These are phyloP conservation scores for Pyronema omphalodes DNA, from an alignment of 495 filamentous ascomycete species.

Conservation along the genomic window DNA sequence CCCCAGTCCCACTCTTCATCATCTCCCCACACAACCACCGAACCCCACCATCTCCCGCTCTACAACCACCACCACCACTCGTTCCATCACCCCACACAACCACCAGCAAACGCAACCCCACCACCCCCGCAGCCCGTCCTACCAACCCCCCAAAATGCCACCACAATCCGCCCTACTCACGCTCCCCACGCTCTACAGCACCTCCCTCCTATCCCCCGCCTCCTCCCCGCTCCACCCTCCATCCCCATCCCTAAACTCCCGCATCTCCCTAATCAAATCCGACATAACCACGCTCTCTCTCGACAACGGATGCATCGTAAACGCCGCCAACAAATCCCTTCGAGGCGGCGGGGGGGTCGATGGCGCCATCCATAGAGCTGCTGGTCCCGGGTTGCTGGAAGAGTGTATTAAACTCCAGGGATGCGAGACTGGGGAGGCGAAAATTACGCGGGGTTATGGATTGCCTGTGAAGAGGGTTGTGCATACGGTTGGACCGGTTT, in stretches of 20 bases:
- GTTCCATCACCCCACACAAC: no score
- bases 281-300: conserved; percentile 72
- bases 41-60: no score
- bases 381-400: conserved; percentile 38
- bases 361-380: conserved; percentile 70
- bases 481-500: conserved; percentile 83
- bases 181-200: conserved; percentile 16
- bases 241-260: conserved; percentile 46
- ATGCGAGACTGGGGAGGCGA: conserved; percentile 62
- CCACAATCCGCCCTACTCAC: conserved; percentile 4
- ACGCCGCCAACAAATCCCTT: conserved; percentile 69
- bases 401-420: conserved; percentile 53
- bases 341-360: conserved; percentile 77
- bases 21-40: no score
- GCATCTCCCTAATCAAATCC: conserved; percentile 46
- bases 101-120: no score
- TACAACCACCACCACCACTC: no score
- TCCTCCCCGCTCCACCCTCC: conserved; percentile 23
- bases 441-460: conserved; percentile 61
- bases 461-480: conserved; percentile 65
- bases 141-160: no score
- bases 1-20: no score
- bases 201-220: conserved; percentile 15
- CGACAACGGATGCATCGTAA: conserved; percentile 58
- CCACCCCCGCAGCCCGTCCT: no score